Percentiles rank a stretch among this genome's conserved stretches.
Evolutionary conservation across 495 filamentous ascomycete genomes (phyloP).

Genomic region (Penicillium roqueforti): DNA sequence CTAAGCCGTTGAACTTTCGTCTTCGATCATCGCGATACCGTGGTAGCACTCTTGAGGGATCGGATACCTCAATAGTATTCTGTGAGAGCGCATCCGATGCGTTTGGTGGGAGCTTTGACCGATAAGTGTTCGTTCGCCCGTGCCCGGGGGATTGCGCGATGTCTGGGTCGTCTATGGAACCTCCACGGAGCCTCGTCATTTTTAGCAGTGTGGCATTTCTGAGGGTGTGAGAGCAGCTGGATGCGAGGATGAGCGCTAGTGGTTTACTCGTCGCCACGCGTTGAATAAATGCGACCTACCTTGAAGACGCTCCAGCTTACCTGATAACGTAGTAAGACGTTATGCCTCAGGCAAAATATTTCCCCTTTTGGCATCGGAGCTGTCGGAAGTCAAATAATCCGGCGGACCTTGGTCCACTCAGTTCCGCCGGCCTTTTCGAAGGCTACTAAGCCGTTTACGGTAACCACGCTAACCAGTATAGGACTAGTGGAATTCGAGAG

Average conservation of each 20-base stretch:
- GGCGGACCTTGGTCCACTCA: not conserved
- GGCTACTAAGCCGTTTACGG: not conserved
- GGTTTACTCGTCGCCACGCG: not conserved
- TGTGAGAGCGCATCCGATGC: conserved; percentile 45
- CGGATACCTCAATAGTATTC: conserved; percentile 48
- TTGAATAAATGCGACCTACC: not conserved
- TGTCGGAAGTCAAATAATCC: conserved; percentile 1
- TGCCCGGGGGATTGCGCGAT: conserved; percentile 24
- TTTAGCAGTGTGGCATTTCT: conserved; percentile 16
- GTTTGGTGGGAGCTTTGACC: conserved; percentile 45
- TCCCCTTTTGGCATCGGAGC: not conserved
- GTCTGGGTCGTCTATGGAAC: conserved; percentile 38
- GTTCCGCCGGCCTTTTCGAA: not conserved
- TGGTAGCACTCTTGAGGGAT: conserved; percentile 43
- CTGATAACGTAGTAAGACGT: conserved; percentile 22
- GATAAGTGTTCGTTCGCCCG: conserved; percentile 30
- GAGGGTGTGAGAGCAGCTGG: not conserved
- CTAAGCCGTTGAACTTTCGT: conserved; percentile 49
- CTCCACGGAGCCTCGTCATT: conserved; percentile 48
- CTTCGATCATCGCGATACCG: conserved; percentile 49
- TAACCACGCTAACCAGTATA: not conserved
- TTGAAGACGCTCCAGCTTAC: conserved; percentile 14
- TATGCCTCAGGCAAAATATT: conserved; percentile 19
- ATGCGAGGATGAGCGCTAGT: not conserved
- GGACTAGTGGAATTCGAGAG: not conserved